Percentiles rank a stretch among this genome's conserved stretches.
Evolutionary conservation across 2,329 filamentous ascomycete genomes (phyloP).

Genomic region (Fusarium protoensiforme): DNA sequence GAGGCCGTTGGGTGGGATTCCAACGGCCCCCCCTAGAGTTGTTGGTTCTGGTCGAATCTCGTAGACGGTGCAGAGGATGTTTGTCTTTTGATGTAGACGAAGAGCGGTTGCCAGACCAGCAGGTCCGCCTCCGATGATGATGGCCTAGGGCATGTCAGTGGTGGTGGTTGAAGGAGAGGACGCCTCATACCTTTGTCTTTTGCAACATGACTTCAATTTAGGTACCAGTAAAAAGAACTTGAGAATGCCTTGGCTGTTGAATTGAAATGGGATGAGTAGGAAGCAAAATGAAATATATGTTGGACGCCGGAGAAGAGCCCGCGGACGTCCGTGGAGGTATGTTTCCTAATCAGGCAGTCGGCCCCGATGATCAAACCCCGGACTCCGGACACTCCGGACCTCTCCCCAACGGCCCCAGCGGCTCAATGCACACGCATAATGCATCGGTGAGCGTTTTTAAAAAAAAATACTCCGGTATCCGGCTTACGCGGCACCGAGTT

Average conservation of each 20-base stretch:
- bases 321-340: background rate
- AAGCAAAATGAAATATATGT: background rate
- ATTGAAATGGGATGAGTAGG: background rate
- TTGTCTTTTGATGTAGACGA: background rate
- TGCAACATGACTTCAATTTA: background rate
- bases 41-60: background rate
- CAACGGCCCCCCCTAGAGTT: background rate
- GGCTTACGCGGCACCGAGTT: background rate
- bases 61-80: background rate
- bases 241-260: background rate
- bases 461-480: background rate
- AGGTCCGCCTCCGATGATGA: background rate
- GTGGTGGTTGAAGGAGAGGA: background rate
- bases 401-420: background rate
- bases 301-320: background rate
- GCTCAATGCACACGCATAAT: background rate
- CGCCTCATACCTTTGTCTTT: background rate
- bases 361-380: background rate
- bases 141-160: background rate
- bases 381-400: background rate
- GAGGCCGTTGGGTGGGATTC: background rate
- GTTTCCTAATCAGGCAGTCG: background rate
- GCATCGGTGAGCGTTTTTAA: background rate
- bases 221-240: background rate
- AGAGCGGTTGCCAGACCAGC: background rate